Conservation (phyloP, 2,329 filamentous ascomycete species). For the Neurospora crassa region DNA sequence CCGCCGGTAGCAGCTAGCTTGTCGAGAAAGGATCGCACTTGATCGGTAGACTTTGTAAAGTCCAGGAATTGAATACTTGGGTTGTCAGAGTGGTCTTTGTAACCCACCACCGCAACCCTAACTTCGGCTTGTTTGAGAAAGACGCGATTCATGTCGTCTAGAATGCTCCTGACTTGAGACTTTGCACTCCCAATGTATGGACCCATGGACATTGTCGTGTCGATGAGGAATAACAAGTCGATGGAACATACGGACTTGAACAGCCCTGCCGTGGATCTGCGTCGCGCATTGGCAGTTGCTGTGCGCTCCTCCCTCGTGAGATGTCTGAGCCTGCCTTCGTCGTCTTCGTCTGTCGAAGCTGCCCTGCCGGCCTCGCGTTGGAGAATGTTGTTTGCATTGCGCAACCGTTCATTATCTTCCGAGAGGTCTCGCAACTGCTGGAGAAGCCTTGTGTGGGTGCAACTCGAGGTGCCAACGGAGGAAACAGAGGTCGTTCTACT, state of each 20-base stretch:
- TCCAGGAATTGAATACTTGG: constrained; percentile 22
- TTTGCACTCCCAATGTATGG: constrained; percentile 25
- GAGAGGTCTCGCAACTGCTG: too few relatives aligned
- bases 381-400: too few relatives aligned
- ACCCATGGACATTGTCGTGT: constrained; percentile 27
- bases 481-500: too few relatives aligned
- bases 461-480: too few relatives aligned
- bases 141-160: constrained; percentile 21
- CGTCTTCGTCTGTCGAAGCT: background rate
- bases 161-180: constrained; percentile 24
- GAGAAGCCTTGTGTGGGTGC: too few relatives aligned
- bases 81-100: constrained; percentile 25
- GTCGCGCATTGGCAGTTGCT: background rate
- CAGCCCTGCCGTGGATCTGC: constrained; percentile 16
- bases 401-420: too few relatives aligned
- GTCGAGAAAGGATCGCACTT: constrained; percentile 19
- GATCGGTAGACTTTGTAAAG: constrained; percentile 16
- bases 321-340: background rate
- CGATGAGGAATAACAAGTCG: constrained; percentile 29
- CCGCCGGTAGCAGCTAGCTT: constrained; percentile 19
- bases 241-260: constrained; percentile 26
- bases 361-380: too few relatives aligned
- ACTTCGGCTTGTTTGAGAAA: constrained; percentile 27
- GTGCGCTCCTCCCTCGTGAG: background rate
- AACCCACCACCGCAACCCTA: constrained; percentile 26